Base-by-base conservation (phyloP, 805 yeast species). In the Cephaloascus fragrans region DNA sequence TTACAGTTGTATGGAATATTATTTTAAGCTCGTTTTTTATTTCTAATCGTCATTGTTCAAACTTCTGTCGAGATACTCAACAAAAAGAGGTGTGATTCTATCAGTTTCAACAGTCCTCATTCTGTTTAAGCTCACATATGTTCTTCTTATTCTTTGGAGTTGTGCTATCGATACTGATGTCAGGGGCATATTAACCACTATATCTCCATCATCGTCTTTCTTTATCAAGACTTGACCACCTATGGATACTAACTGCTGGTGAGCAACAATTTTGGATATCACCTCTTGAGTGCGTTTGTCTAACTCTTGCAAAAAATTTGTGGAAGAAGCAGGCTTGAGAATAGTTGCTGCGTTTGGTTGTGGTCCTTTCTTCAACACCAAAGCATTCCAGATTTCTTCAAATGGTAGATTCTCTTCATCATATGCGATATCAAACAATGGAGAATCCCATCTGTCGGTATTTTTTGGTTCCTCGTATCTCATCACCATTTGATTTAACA, bases 381-480 rank as follows among this genome's bases (percentile, higher is more conserved):
- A 50, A 1, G 77, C 71, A 37, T 70, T 70, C 79, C 82, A 79
- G 2, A 93, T 71, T 15, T 77, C 83, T 2, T 80, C 82, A 17
- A 81, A 56, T 0, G 88, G 84, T 19, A 80, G 51, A 3, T 58
- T 60, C 14, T 63, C 64, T 26, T 80, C 80, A 37, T 73, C 77
- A 49, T 65, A 71, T 3, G 78, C 72, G 1, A 89, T 59, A 0
- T 86, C 77, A 52, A 88, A 80, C 44, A 90, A 62, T 4, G 98
- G 98, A 3, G 95, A 77, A 53, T 93, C 98, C 98, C 98, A 93
- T 43, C 96, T 64, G 19, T 81, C 75, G 50, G 75, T 74, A 26
- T 79, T 77, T 53, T 86, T 83, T 1, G 98, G 98, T 55, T 93
- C 98, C 59, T 93, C 98, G 53, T 80, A 93, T 42, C 98, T 61